Conservation (phyloP, 2,329 filamentous ascomycete species). For the Purpureocillium lavendulum region DNA sequence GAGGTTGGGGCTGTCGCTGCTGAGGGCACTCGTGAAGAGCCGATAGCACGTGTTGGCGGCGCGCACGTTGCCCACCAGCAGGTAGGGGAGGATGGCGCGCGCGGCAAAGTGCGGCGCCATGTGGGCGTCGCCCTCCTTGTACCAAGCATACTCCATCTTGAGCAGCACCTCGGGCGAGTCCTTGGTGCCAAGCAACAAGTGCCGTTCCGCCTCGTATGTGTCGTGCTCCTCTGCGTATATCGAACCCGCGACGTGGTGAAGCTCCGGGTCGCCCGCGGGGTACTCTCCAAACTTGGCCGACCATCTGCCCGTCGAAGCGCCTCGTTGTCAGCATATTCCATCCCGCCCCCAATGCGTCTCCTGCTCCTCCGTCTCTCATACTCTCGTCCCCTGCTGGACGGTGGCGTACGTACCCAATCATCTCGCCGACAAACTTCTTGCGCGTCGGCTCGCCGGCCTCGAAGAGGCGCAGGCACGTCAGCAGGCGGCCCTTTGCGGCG, state of each 20-base stretch:
- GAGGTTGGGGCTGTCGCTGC: constrained; percentile 40
- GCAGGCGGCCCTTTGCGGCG: constrained; percentile 63
- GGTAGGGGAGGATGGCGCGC: constrained; percentile 81
- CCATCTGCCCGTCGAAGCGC: constrained; percentile 54
- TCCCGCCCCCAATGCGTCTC: too few relatives aligned
- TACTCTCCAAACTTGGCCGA: constrained; percentile 77
- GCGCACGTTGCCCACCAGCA: constrained; percentile 82
- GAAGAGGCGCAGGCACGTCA: constrained; percentile 76
- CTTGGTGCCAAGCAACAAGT: constrained; percentile 80
- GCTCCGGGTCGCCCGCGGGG: constrained; percentile 84
- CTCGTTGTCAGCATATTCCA: constrained; percentile 3
- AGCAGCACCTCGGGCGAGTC: constrained; percentile 77
- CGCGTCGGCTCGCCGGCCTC: constrained; percentile 76
- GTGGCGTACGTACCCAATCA: constrained; percentile 72
- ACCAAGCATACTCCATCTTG: constrained; percentile 88
- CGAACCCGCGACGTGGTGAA: constrained; percentile 85
- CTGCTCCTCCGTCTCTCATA: too few relatives aligned
- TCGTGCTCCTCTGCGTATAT: constrained; percentile 92
- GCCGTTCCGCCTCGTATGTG: constrained; percentile 85
- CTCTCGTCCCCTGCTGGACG: too few relatives aligned
- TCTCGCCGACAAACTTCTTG: constrained; percentile 85
- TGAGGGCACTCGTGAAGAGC: constrained; percentile 40
- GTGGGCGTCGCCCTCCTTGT: constrained; percentile 78
- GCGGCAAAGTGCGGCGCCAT: constrained; percentile 80
- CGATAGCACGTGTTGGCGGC: constrained; percentile 78